These are phyloP conservation scores for Phlegmacium glaucopus DNA, from an alignment of 768 basidiomycete species.

Conservation along the genomic window DNA sequence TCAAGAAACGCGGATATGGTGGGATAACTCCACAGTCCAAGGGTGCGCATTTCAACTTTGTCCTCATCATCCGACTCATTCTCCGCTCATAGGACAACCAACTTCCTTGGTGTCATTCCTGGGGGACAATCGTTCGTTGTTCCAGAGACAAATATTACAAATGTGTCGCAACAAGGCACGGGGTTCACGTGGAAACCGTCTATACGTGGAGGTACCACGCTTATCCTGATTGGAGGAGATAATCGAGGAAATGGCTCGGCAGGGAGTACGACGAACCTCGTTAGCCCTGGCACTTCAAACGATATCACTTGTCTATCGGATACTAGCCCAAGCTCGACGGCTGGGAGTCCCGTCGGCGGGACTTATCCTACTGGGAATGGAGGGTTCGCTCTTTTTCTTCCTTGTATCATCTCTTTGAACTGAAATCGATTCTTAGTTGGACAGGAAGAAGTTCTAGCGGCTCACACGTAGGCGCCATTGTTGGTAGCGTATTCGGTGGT, in stretches of 20 bases:
- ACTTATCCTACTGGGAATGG: slow-evolving; percentile 56
- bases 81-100: slow-evolving; percentile 42
- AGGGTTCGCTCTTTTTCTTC: slow-evolving; percentile 17
- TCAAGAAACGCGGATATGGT: slow-evolving; percentile 59
- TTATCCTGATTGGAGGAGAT: slow-evolving; percentile 69
- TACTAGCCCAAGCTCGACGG: slow-evolving; percentile 72
- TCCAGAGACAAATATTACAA: slow-evolving; percentile 46
- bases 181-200: slow-evolving; percentile 71
- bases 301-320: slow-evolving; percentile 53
- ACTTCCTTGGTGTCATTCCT: slow-evolving; percentile 71
- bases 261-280: slow-evolving; percentile 59
- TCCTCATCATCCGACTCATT: neutral
- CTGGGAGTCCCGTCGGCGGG: slow-evolving; percentile 74
- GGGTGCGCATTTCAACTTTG: slow-evolving; percentile 37
- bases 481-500: slow-evolving; percentile 59
- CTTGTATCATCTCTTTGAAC: neutral
- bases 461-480: slow-evolving; percentile 44
- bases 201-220: slow-evolving; percentile 59
- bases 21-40: slow-evolving; percentile 47
- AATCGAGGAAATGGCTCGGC: slow-evolving; percentile 61
- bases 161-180: slow-evolving; percentile 41
- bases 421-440: neutral
- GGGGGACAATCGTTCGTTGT: slow-evolving; percentile 75
- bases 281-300: slow-evolving; percentile 47
- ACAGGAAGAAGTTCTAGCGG: slow-evolving; percentile 5